Percentiles rank a stretch among this genome's conserved stretches.
Evolutionary conservation across 169 alveolate species (phyloP).

Genomic region (Eimeria sp.): DNA sequence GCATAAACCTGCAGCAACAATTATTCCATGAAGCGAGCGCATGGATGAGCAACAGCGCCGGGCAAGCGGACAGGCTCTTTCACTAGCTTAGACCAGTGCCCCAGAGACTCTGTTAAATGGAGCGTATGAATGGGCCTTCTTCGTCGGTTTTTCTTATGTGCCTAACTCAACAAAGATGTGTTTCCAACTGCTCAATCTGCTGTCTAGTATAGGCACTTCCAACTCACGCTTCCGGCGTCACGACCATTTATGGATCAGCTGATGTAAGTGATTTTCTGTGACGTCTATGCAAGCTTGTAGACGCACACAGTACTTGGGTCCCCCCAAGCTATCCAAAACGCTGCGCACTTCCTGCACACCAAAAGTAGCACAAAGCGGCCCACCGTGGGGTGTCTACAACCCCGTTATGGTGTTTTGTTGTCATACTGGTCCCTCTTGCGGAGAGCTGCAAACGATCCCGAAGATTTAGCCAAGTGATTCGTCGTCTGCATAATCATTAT

Average conservation of each 20-base stretch:
- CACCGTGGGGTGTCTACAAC: no score
- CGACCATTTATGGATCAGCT: not conserved
- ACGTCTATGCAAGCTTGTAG: not conserved
- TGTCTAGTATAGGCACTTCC: not conserved
- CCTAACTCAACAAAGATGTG: not conserved
- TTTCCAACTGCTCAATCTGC: not conserved
- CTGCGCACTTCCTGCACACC: not conserved
- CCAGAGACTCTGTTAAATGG: not conserved
- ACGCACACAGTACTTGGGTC: not conserved
- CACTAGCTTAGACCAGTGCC: not conserved
- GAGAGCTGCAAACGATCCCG: no score
- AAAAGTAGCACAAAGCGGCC: no score
- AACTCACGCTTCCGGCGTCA: not conserved
- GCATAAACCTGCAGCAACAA: not conserved
- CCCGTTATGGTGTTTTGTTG: no score
- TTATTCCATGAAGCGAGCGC: not conserved
- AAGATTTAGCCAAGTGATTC: no score
- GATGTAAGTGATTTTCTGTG: not conserved
- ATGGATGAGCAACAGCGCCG: not conserved
- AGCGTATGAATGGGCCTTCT: not conserved
- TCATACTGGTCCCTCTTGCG: no score
- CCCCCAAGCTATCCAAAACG: not conserved
- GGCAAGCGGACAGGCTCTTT: not conserved
- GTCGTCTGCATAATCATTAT: no score
- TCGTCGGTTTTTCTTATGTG: no score